These are phyloP conservation scores for Citrus trifoliata DNA, from an alignment of 345 rosid genomes.

Conservation along the genomic window DNA sequence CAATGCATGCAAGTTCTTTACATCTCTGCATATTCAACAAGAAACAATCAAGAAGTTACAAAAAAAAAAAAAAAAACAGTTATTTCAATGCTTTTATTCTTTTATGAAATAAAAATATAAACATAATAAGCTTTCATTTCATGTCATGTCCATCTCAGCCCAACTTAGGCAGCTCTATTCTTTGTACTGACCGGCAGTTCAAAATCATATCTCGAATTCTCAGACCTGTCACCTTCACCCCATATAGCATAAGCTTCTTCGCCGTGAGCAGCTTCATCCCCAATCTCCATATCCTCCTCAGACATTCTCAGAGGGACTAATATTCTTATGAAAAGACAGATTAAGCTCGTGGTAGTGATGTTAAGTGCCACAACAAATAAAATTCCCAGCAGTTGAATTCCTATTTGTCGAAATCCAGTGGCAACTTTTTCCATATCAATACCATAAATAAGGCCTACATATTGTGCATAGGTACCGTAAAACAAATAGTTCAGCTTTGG, in stretches of 20 bases:
- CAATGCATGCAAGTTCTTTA: not conserved
- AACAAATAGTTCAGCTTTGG: conserved; percentile 35
- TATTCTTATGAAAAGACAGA: conserved; percentile 25
- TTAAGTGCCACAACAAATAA: conserved; percentile 20
- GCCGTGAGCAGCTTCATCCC: conserved; percentile 42
- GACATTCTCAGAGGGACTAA: conserved; percentile 42
- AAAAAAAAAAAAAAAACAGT: not conserved
- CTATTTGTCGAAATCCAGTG: conserved; percentile 33
- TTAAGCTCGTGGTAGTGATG: conserved; percentile 30
- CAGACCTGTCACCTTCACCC: conserved; percentile 22
- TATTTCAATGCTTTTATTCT: not conserved
- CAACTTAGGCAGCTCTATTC: not conserved
- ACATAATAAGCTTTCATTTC: not conserved
- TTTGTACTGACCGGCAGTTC: not conserved
- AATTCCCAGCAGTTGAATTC: conserved; percentile 38
- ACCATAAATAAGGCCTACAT: conserved; percentile 39
- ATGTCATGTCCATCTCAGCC: not conserved
- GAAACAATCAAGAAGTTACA: not conserved
- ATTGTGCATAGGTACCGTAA: not conserved
- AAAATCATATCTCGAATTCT: conserved; percentile 11
- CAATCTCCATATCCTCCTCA: conserved; percentile 46
- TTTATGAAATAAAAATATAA: not conserved
- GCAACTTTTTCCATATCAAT: conserved; percentile 14
- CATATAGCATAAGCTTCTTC: conserved; percentile 44
- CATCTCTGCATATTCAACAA: not conserved